phyloP scores from a whole-genome alignment of 164 flowering plant genomes.

The Brasenia schreberi region DNA sequence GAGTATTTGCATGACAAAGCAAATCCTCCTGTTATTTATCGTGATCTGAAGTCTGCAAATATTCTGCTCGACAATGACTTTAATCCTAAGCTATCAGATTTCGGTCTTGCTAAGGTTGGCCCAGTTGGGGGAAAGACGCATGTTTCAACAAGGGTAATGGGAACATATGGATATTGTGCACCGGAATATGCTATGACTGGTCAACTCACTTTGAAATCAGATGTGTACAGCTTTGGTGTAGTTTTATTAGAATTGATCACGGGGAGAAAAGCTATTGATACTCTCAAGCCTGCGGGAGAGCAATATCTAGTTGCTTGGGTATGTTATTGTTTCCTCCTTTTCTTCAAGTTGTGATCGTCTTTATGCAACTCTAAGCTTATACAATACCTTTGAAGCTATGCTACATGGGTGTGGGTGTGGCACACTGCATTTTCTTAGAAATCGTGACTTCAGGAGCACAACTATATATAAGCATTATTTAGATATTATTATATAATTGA shows the following conservation, averaged over 20 bases:
- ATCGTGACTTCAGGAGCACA: no score
- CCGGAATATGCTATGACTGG: slow-evolving; percentile 82
- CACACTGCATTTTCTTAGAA: no score
- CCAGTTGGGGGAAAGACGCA: slow-evolving; percentile 80
- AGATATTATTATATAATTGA: no score
- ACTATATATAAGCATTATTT: no score
- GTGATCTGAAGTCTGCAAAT: slow-evolving; percentile 79
- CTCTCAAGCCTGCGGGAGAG: slow-evolving; percentile 33
- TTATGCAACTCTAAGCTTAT: no score
- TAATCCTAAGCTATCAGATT: slow-evolving; percentile 68
- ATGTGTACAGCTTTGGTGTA: slow-evolving; percentile 74
- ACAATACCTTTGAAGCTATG: no score
- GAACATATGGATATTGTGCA: slow-evolving; percentile 74
- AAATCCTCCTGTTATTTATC: slow-evolving; percentile 64
- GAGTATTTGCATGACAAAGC: slow-evolving; percentile 77
- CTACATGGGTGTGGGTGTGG: no score
- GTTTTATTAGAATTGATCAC: slow-evolving; percentile 71
- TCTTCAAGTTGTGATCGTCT: not conserved
- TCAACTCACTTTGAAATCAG: slow-evolving; percentile 57
- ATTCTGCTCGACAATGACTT: slow-evolving; percentile 67
- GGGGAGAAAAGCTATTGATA: slow-evolving; percentile 64
- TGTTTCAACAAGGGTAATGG: slow-evolving; percentile 73
- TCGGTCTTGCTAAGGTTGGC: slow-evolving; percentile 81
- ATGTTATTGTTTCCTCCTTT: not conserved
- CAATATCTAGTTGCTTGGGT: slow-evolving; percentile 73